Conservation (phyloP, 441 rosid species). For the Arabidopsis lyrata region DNA sequence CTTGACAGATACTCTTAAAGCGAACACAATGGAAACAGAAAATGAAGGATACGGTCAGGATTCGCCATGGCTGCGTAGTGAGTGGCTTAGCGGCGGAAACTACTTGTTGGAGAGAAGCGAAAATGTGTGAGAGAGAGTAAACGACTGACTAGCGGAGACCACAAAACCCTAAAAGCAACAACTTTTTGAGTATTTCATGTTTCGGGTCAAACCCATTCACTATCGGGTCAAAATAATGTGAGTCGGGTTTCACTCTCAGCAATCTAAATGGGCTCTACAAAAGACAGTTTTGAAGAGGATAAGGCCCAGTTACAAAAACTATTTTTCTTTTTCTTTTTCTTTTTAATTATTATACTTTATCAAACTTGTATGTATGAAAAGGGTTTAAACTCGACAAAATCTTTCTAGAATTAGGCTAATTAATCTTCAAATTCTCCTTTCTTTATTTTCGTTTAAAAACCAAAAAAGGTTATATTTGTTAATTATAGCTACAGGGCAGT, state of each 20-base stretch:
- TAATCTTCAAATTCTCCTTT: too few relatives aligned
- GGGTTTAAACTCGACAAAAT: too few relatives aligned
- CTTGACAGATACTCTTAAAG: not conserved
- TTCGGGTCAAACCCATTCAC: not conserved
- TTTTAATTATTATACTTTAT: too few relatives aligned
- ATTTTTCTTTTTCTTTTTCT: not conserved
- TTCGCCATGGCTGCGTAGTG: slow-evolving; percentile 45
- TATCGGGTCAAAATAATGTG: not conserved
- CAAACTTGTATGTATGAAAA: too few relatives aligned
- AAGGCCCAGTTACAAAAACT: not conserved
- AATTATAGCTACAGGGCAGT: slow-evolving; percentile 10
- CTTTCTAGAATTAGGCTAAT: too few relatives aligned
- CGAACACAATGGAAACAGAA: slow-evolving; percentile 7
- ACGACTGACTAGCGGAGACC: slow-evolving; percentile 28
- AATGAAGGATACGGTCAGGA: slow-evolving; percentile 59
- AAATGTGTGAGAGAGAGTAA: not conserved
- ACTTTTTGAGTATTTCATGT: slow-evolving; percentile 4
- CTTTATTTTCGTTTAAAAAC: too few relatives aligned
- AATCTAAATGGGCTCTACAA: not conserved
- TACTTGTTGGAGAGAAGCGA: not conserved
- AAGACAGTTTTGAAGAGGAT: not conserved
- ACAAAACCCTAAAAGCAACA: slow-evolving; percentile 33
- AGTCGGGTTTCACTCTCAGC: not conserved
- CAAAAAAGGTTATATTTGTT: not conserved
- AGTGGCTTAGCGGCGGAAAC: slow-evolving; percentile 33